Conservation (phyloP, 2,329 filamentous ascomycete species). For the Fusarium liriodendri region DNA sequence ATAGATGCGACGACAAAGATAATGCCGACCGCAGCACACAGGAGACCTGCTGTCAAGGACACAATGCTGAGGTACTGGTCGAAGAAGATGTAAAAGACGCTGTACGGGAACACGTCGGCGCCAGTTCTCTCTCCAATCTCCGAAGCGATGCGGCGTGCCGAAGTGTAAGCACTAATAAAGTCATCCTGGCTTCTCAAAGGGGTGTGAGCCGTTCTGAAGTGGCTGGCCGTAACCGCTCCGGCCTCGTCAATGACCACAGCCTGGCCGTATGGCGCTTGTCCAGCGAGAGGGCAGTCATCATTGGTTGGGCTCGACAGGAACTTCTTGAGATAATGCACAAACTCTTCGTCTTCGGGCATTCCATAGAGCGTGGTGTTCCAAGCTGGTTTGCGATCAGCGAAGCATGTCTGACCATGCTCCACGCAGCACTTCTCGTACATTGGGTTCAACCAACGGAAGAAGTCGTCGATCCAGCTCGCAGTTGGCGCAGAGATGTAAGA, state of each 20-base stretch:
- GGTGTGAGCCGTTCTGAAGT: constrained; percentile 92
- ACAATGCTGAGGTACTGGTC: constrained; percentile 94
- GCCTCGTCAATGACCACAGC: constrained; percentile 79
- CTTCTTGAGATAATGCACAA: constrained; percentile 84
- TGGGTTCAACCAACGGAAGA: constrained; percentile 96
- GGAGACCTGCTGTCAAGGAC: constrained; percentile 79
- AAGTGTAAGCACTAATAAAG: constrained; percentile 90
- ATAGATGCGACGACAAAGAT: constrained; percentile 84
- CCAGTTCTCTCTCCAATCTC: constrained; percentile 78
- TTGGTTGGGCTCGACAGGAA: constrained; percentile 86
- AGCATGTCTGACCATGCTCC: constrained; percentile 79
- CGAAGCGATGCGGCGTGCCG: constrained; percentile 87
- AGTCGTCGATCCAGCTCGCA: constrained; percentile 97
- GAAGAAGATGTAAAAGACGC: constrained; percentile 98
- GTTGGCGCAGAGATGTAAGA: constrained; percentile 90
- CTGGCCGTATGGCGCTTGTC: constrained; percentile 86
- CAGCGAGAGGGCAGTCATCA: constrained; percentile 87
- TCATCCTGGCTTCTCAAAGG: constrained; percentile 89
- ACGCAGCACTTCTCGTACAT: constrained; percentile 77
- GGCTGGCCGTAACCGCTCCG: constrained; percentile 79
- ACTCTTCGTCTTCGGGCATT: constrained; percentile 95
- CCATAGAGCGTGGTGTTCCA: constrained; percentile 93
- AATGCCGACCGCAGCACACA: constrained; percentile 85
- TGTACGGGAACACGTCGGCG: constrained; percentile 93
- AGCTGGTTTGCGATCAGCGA: constrained; percentile 77